Base-by-base conservation (phyloP, 176 grass and related monocot genomes). In the Oryza officinalis region DNA sequence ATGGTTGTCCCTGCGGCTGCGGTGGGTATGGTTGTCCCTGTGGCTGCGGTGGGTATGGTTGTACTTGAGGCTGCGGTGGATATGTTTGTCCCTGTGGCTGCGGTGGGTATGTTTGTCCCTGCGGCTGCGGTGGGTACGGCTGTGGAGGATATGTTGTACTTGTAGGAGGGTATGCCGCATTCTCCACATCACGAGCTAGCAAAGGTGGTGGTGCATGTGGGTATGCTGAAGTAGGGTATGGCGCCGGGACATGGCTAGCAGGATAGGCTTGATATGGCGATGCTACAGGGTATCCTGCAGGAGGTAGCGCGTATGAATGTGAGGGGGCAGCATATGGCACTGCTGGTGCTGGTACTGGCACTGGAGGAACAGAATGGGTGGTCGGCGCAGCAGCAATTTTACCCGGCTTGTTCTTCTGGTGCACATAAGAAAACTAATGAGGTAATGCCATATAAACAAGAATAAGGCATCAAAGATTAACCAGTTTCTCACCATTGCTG, bases 401-500 rank as follows among this genome's bases (percentile, higher is more conserved):
- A 63, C 70, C 18, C 77, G 70, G 80, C 74, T 81, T 94, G 13
- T 92, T 79, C 76, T 94, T 80, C 76, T 87, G 83, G 2, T 47
- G 61, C 17, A 67, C 66, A 84, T 17, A 88, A 37, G 8, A 57
- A 8, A 81, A 84, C 14, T 5, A 84, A 49, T 85, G 75, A 85
- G 67, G 18, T n/a, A 85, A 67, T 37, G 5, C 1, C 6, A 72
- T 0, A 66, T 27, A 11, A 78, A 15, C 41, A 11, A 17, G 73
- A 44, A 13, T 20, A 81, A 28, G 26, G 13, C 25, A 68, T 72
- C 27, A 74, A 61, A 37, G 12, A 40, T 26, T 40, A 68, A 4
- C 22, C 5, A 45, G 38, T 77, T 17, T 69, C 45, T 89, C 26
- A 91, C 84, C 89, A 91, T 87, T 89, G 89, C 92, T 50, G 79